Conservation (phyloP, 176 grass and related monocot genomes). For the Phoenix dactylifera region DNA sequence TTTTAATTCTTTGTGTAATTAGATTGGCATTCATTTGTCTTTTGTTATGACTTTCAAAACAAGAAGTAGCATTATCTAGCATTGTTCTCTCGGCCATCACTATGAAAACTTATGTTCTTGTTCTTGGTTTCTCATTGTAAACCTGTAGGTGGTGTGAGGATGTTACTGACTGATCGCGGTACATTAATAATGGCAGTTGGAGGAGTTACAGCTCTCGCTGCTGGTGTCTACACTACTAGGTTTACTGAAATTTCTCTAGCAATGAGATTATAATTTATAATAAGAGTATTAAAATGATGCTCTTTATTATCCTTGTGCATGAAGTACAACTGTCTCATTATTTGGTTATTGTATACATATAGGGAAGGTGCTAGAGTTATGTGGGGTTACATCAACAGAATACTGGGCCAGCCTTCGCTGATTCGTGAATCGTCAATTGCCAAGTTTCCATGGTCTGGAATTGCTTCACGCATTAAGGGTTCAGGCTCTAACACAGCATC, state of each 20-base stretch:
- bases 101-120: background rate
- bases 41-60: too few species aligned
- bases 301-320: background rate
- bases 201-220: slow-evolving; percentile 79
- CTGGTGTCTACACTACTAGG: slow-evolving; percentile 95
- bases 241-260: slow-evolving; percentile 18
- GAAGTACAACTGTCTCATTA: background rate
- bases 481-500: slow-evolving; percentile 20
- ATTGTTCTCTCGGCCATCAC: too few species aligned
- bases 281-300: background rate
- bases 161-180: slow-evolving; percentile 62
- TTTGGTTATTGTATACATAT: slow-evolving; percentile 23
- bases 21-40: too few species aligned
- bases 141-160: slow-evolving; percentile 63
- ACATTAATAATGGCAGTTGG: slow-evolving; percentile 81
- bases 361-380: slow-evolving; percentile 94
- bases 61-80: too few species aligned
- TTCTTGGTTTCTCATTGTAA: slow-evolving; percentile 24
- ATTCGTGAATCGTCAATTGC: slow-evolving; percentile 95
- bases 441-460: slow-evolving; percentile 59
- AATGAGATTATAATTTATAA: too few species aligned
- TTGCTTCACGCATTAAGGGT: slow-evolving; percentile 23
- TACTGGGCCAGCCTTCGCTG: slow-evolving; percentile 82
- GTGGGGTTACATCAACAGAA: slow-evolving; percentile 92
- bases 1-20: too few species aligned